Percentiles rank a stretch among this genome's conserved stretches.
Conservation (phyloP, 2,329 filamentous ascomycete genomes). For the Diaporthe caulivora region DNA sequence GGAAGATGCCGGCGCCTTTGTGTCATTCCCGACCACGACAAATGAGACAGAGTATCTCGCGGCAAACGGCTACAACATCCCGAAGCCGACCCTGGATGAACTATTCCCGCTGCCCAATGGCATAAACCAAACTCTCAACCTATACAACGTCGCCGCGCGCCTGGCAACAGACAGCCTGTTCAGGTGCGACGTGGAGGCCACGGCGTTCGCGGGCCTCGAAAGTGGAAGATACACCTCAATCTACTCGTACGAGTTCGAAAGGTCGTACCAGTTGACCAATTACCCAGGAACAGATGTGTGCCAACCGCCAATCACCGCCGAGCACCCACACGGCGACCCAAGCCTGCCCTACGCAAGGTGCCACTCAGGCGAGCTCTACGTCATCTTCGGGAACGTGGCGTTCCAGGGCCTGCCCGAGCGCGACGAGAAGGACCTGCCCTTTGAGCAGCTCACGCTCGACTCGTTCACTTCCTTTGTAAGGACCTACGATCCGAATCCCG, state of each 20-base stretch:
- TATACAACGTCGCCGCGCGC: constrained; percentile 67
- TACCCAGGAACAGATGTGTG: constrained; percentile 66
- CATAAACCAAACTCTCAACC: constrained; percentile 61
- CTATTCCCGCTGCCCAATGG: constrained; percentile 65
- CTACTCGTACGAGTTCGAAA: constrained; percentile 72
- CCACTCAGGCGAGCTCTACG: constrained; percentile 68
- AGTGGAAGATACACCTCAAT: constrained; percentile 60
- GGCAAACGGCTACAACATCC: constrained; percentile 48
- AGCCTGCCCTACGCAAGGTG: constrained; percentile 61
- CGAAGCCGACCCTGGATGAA: constrained; percentile 47
- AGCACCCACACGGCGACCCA: constrained; percentile 57
- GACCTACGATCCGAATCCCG: constrained; percentile 63
- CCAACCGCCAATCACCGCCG: constrained; percentile 53
- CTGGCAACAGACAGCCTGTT: constrained; percentile 71
- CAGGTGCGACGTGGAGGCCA: constrained; percentile 71
- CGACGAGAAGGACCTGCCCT: constrained; percentile 56
- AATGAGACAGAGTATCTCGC: constrained; percentile 50
- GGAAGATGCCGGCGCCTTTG: constrained; percentile 69
- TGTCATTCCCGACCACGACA: constrained; percentile 56
- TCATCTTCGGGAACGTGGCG: constrained; percentile 65
- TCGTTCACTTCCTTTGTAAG: constrained; percentile 64
- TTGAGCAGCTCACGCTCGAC: constrained; percentile 57
- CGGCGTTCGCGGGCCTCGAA: constrained; percentile 61
- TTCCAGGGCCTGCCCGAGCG: constrained; percentile 57
- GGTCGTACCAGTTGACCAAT: constrained; percentile 64